Evolutionary conservation across 495 filamentous ascomycete species (phyloP), one percentile per base, ranked within the genome.

Genomic region (Extremus antarcticus): DNA sequence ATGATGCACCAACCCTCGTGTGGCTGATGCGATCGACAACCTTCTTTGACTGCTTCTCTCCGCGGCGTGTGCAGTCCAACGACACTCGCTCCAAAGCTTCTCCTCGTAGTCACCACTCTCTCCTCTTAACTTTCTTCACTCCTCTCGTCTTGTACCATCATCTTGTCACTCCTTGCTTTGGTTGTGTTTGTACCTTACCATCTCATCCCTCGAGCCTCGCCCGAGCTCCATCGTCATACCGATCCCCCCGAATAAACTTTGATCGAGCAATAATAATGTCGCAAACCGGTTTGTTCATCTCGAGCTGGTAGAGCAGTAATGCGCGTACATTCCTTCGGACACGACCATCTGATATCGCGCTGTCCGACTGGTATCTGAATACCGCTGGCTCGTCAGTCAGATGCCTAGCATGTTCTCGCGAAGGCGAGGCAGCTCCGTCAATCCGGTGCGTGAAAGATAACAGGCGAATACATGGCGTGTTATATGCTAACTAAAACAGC

Each of bases 371-470:
- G 41, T n/a, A 45, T 45, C 41, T 45, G 41, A 45, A 45, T 7
- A 7, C 7, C 10, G 11, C 17, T 25, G 11, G 46, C 3, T 3
- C 46, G 23, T 21, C 29, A 35, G 29, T 35, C n/a, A n/a, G 20
- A 51, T 51, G 39, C 39, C 50, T 17, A 53, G 25, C 35, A 41
- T 53, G 35, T 53, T 53, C 39, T 53, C 50, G 35, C 50, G 50
- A 3, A 32, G 50, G n/a, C 32, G 50, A 19, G 20, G 35, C 4
- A 41, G 35, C 20, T 51, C 49, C n/a, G 49, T 19, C 23, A 35
- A 32, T 20, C 49, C 23, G 24, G 49, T 51, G 20, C 32, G 10
- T 25, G 19, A 15, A 4, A 13, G 10, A 13, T 19, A 10, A 11
- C 8, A 22, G 7, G 47, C 11, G 10, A 11, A 50, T 8, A 10